A percentile compares a stretch with the other conserved stretches of the same genome.
phyloP scores from a whole-genome alignment of 495 filamentous ascomycete species.

The Penicillium argentinense region DNA sequence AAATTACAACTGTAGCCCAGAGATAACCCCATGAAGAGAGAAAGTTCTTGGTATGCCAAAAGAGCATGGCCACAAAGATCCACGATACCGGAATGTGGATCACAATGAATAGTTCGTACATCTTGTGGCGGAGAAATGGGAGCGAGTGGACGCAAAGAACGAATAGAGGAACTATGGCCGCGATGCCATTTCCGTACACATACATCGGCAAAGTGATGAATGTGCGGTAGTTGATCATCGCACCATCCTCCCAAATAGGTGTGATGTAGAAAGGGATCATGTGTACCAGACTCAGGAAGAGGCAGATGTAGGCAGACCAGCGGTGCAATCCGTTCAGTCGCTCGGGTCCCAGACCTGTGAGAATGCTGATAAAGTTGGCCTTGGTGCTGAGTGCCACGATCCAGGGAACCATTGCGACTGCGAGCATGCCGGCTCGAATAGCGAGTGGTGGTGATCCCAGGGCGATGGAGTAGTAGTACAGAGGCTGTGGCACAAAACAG shows the following conservation, averaged over 20 bases:
- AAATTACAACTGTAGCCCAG: constrained; percentile 78
- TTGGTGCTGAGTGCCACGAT: constrained; percentile 89
- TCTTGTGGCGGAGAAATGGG: constrained; percentile 58
- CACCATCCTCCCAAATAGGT: constrained; percentile 77
- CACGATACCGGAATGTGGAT: constrained; percentile 81
- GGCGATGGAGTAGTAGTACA: constrained; percentile 78
- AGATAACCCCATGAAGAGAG: constrained; percentile 90
- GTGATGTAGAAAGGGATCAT: constrained; percentile 87
- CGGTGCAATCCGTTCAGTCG: constrained; percentile 90
- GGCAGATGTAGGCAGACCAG: constrained; percentile 86
- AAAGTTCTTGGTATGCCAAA: constrained; percentile 96
- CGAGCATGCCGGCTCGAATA: constrained; percentile 89
- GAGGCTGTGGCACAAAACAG: constrained; percentile 77
- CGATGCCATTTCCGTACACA: constrained; percentile 86
- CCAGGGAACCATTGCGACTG: constrained; percentile 92
- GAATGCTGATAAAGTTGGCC: constrained; percentile 77
- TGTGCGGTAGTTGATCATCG: constrained; percentile 60
- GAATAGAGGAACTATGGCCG: constrained; percentile 75
- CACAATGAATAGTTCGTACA: constrained; percentile 83
- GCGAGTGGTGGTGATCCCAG: constrained; percentile 88
- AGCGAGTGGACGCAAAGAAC: constrained; percentile 85
- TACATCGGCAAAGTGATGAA: constrained; percentile 61
- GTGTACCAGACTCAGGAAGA: constrained; percentile 81
- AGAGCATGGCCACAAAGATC: constrained; percentile 79
- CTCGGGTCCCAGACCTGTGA: constrained; percentile 92